Conservation (phyloP, 1,284 basidiomycete species). For the Cryptococcus deneoformans region DNA sequence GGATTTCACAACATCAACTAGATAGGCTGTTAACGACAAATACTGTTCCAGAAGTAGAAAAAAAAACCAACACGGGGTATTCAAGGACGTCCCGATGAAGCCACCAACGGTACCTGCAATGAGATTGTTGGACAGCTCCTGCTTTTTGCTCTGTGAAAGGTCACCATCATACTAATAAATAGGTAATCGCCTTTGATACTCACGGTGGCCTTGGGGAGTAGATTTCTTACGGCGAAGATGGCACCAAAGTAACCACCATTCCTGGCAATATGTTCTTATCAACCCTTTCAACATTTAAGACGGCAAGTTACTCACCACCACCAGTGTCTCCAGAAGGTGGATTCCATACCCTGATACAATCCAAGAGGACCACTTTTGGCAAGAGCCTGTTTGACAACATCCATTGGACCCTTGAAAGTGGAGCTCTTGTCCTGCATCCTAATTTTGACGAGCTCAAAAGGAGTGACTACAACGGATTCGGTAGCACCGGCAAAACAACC, state of each 20-base stretch:
- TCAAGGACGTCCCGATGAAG: constrained; percentile 67
- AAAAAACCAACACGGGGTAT: constrained; percentile 51
- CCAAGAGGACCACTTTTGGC: constrained; percentile 75
- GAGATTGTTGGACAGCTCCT: constrained; percentile 85
- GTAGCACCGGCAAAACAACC: constrained; percentile 94
- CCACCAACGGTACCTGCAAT: constrained; percentile 87
- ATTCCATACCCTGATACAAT: constrained; percentile 75
- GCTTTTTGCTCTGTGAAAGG: constrained; percentile 60
- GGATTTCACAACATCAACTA: constrained; percentile 84
- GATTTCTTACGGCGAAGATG: constrained; percentile 74
- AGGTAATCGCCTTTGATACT: constrained; percentile 16
- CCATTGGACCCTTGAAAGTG: constrained; percentile 83
- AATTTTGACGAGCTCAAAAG: constrained; percentile 97
- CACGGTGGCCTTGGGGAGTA: constrained; percentile 83
- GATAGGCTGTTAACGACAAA: background rate
- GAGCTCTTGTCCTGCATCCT: constrained; percentile 87
- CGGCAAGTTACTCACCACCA: background rate
- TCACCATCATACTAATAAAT: background rate
- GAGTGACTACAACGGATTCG: constrained; percentile 82
- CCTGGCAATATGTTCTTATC: constrained; percentile 57
- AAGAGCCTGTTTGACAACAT: constrained; percentile 78
- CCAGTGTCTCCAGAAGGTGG: constrained; percentile 93
- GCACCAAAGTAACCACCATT: constrained; percentile 91
- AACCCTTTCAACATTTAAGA: background rate
- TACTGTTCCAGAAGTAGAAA: background rate